These are phyloP conservation scores for Lactarius evosmus DNA, from an alignment of 768 basidiomycete species.

Conservation along the genomic window DNA sequence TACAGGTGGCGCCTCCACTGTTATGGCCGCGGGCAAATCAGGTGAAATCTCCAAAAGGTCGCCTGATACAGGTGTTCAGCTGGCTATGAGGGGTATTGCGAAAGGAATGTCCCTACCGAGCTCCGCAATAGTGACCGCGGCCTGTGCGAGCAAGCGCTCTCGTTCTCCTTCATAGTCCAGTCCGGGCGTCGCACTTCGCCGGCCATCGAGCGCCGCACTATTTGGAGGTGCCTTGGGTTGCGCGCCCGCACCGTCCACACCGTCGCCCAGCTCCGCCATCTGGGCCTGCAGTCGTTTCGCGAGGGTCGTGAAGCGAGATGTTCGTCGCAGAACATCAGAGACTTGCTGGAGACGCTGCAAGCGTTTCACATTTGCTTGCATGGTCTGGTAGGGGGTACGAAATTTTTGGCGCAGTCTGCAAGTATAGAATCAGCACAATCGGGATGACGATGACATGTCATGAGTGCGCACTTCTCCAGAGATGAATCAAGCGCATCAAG, in stretches of 20 bases:
- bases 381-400: conserved; percentile 72
- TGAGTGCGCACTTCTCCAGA: conserved; percentile 62
- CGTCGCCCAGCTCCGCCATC: conserved; percentile 63
- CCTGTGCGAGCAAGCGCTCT: conserved; percentile 87
- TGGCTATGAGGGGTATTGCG: neutral
- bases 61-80: conserved; percentile 10
- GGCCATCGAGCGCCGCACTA: conserved; percentile 19
- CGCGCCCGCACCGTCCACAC: conserved; percentile 12
- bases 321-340: conserved; percentile 79
- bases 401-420: conserved; percentile 81
- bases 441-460: neutral
- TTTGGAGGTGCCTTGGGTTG: conserved; percentile 19
- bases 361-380: conserved; percentile 66
- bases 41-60: conserved; percentile 24
- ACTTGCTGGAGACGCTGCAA: conserved; percentile 80
- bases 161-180: conserved; percentile 66
- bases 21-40: neutral
- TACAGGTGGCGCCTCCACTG: neutral
- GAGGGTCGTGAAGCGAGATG: conserved; percentile 80
- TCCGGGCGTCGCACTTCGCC: conserved; percentile 22
- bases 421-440: neutral
- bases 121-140: conserved; percentile 92
- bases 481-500: conserved; percentile 72
- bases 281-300: conserved; percentile 80
- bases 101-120: conserved; percentile 53